Conservation (phyloP, 129 eudicot species). For the Pittosporum tobira region DNA sequence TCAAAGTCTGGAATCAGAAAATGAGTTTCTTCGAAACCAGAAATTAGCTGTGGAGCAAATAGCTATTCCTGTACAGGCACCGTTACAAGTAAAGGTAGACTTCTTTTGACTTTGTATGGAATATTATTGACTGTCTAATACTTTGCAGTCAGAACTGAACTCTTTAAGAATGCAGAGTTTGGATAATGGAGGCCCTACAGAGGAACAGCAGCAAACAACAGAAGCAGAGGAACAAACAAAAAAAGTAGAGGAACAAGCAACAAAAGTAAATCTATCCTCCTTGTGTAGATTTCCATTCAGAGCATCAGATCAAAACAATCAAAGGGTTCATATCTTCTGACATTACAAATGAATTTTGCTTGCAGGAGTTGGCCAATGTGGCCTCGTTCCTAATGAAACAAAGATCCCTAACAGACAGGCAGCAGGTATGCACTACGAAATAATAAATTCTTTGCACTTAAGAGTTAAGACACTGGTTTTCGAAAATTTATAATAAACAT, state of each 20-base stretch:
- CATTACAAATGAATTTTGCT: slow-evolving; percentile 11
- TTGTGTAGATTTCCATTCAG: not conserved
- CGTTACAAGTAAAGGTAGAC: slow-evolving; percentile 38
- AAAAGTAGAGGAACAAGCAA: slow-evolving; percentile 21
- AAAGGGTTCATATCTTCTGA: slow-evolving; percentile 4
- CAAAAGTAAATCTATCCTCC: slow-evolving; percentile 25
- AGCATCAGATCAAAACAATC: slow-evolving; percentile 2
- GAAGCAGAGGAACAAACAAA: slow-evolving; percentile 29
- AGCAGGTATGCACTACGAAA: slow-evolving; percentile 54
- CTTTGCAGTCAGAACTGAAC: slow-evolving; percentile 4
- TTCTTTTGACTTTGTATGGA: not conserved
- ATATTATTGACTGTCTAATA: slow-evolving; percentile 1
- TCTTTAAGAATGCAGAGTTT: slow-evolving; percentile 30
- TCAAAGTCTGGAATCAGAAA: slow-evolving; percentile 61
- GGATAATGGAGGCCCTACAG: slow-evolving; percentile 36
- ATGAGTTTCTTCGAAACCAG: slow-evolving; percentile 50
- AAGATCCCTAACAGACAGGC: slow-evolving; percentile 90
- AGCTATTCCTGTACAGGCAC: slow-evolving; percentile 27
- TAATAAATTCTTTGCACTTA: not conserved
- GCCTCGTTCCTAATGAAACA: slow-evolving; percentile 55
- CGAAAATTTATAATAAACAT: not conserved
- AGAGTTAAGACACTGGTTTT: not conserved
- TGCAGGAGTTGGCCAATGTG: slow-evolving; percentile 40
- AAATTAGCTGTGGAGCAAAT: slow-evolving; percentile 51
- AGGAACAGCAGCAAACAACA: slow-evolving; percentile 26